A percentile compares a stretch with the other conserved stretches of the same genome.
phyloP scores from a whole-genome alignment of 495 filamentous ascomycete genomes.

The Delitschia confertaspora region DNA sequence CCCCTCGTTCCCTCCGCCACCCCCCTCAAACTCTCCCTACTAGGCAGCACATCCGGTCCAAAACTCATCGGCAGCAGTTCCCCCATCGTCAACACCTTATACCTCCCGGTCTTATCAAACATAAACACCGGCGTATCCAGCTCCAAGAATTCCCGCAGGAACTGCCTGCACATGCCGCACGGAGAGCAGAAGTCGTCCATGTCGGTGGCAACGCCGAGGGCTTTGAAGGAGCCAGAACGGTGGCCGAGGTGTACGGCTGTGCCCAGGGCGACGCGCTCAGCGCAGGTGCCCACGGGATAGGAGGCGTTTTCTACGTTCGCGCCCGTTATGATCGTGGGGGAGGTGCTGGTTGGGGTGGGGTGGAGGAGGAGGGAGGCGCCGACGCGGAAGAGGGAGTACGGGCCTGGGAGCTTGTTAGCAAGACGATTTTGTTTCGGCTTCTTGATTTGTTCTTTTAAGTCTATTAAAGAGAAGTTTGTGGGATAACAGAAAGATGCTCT shows the following conservation, averaged over 20 bases:
- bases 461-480: conserved; percentile 1
- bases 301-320: conserved; percentile 92
- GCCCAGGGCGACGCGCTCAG: conserved; percentile 78
- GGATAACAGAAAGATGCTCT: conserved; percentile 16
- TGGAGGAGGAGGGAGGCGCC: conserved; percentile 68
- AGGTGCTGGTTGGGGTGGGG: conserved; percentile 40
- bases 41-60: conserved; percentile 24
- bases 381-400: conserved; percentile 89
- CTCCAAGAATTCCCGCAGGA: conserved; percentile 38
- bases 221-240: conserved; percentile 60
- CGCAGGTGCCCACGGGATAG: conserved; percentile 88
- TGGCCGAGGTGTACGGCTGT: conserved; percentile 56
- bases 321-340: conserved; percentile 42
- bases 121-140: conserved; percentile 71
- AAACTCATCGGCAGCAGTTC: conserved; percentile 37
- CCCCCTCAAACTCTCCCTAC: conserved; percentile 17
- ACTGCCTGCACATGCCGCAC: conserved; percentile 49
- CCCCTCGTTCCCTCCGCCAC: conserved; percentile 4
- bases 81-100: conserved; percentile 60
- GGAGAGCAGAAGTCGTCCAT: conserved; percentile 43
- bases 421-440: background rate
- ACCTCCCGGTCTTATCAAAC: conserved; percentile 69
- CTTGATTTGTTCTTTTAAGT: background rate
- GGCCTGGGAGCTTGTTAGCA: conserved; percentile 45
- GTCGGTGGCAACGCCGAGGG: conserved; percentile 80